Evolutionary conservation across 106 monocot genomes (phyloP), one percentile per base, ranked within the genome.

Genomic region (Dactylorhiza incarnata): DNA sequence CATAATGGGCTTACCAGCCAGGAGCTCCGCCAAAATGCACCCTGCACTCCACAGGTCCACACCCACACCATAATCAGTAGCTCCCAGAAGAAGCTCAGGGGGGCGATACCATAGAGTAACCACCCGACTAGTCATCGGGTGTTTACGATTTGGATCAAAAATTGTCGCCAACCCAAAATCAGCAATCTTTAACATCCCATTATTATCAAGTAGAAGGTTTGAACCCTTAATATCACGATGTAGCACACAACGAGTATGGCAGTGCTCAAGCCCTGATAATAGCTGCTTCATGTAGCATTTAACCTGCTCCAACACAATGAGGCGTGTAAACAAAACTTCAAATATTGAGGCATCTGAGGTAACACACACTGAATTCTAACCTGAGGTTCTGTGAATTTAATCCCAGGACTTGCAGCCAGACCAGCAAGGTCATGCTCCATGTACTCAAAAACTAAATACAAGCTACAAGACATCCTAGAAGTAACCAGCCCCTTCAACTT

Each of bases 381-480:
- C 71, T 71, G 71, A 46, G 71, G 71, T 17, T 71, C 71, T 48
- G 71, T 71, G n/a, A 71, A 71, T 48, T 71, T 45, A 48, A 71
- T 45, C 71, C 71, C 71, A 46, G 71, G 71, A 17, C 71, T 71
- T 71, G 71, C 71, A 45, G 71, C 71, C 45, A 71, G 45, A 5
- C 71, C 71, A 19, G 71, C 71, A 45, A 69, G 86, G 78, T 89
- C 89, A 80, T 89, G 89, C 66, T 84, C 89, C 89, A 89, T 89
- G 66, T 89, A 89, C 56, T 86, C 84, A 47, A 89, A 89, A 16
- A 89, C 89, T 63, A 89, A 66, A 55, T 89, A 89, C 74, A 89
- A 68, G 44, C 86, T 89, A 71, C 86, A 89, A 16, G 86, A 86
- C 89, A 89, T 89, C 25, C 89, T 78, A 7, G 89, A 89, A 15